phyloP scores from a whole-genome alignment of 306 rosid species.

The Abrus precatorius region DNA sequence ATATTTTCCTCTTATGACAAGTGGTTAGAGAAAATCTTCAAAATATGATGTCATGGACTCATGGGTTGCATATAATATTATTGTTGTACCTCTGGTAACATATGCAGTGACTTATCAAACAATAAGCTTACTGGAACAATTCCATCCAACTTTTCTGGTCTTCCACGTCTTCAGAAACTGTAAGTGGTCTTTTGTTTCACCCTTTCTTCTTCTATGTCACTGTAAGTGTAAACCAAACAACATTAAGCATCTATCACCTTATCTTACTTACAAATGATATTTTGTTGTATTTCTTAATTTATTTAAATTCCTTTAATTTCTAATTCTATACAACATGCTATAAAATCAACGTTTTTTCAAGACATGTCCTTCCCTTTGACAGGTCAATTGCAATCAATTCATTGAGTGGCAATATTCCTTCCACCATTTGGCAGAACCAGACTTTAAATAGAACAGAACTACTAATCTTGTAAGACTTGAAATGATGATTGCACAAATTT shows the following conservation, averaged over 20 bases:
- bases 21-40: neutral
- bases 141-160: conserved; percentile 70
- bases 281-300: neutral
- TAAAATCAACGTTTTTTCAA: conserved; percentile 19
- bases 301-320: neutral
- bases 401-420: conserved; percentile 71
- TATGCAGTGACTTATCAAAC: conserved; percentile 75
- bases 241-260: conserved; percentile 3
- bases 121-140: conserved; percentile 75
- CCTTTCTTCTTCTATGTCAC: conserved; percentile 22
- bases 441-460: conserved; percentile 49
- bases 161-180: conserved; percentile 83
- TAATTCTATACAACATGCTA: conserved; percentile 22
- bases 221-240: neutral
- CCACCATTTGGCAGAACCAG: conserved; percentile 75
- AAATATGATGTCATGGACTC: conserved; percentile 28
- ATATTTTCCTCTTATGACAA: conserved; percentile 14
- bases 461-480: conserved; percentile 69
- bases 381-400: conserved; percentile 86
- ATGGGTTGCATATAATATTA: conserved; percentile 10
- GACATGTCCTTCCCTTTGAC: conserved; percentile 47
- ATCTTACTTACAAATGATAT: conserved; percentile 22
- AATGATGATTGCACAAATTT: conserved; percentile 18
- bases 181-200: conserved; percentile 54
- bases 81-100: conserved; percentile 9